phyloP scores from a whole-genome alignment of 108 stramenopile species.

The Mayamaea pseudoterrestris region DNA sequence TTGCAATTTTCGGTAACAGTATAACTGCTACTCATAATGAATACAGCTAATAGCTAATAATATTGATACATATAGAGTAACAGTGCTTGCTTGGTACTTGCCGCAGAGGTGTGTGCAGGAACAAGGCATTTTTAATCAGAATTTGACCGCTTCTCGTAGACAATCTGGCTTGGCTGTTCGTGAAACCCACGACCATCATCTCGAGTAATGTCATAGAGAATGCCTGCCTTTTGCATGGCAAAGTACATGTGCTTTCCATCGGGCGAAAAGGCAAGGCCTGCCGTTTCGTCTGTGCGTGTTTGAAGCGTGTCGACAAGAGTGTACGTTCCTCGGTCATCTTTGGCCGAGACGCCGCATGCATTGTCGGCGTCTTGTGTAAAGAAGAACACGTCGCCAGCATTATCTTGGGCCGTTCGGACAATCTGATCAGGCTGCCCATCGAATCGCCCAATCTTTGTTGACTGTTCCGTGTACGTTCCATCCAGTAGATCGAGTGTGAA shows the following conservation, averaged over 20 bases:
- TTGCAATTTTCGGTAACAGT: too few relatives aligned
- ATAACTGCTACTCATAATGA: too few relatives aligned
- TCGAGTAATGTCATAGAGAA: slow-evolving; percentile 31
- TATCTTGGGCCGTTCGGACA: background rate
- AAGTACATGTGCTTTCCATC: slow-evolving; percentile 40
- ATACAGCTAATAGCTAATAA: too few relatives aligned
- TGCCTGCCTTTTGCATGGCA: slow-evolving; percentile 30
- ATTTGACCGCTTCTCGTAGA: too few relatives aligned
- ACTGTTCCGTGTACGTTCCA: slow-evolving; percentile 5
- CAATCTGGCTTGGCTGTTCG: too few relatives aligned
- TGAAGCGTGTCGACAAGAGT: slow-evolving; percentile 24
- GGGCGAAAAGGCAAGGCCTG: slow-evolving; percentile 46
- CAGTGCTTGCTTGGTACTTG: too few relatives aligned
- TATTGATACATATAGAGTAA: too few relatives aligned
- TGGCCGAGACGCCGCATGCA: slow-evolving; percentile 27
- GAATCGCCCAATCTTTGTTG: slow-evolving; percentile 15
- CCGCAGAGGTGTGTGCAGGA: too few relatives aligned
- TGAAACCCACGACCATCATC: slow-evolving; percentile 20
- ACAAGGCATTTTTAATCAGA: too few relatives aligned
- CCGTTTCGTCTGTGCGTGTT: slow-evolving; percentile 25
- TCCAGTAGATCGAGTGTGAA: slow-evolving; percentile 19
- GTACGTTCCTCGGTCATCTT: slow-evolving; percentile 16
- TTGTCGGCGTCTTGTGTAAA: slow-evolving; percentile 35
- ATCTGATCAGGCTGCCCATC: slow-evolving; percentile 22
- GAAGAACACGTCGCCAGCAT: slow-evolving; percentile 22